These are phyloP conservation scores for Colletotrichum somersetense DNA, from an alignment of 2,329 filamentous ascomycete species.

Conservation along the genomic window DNA sequence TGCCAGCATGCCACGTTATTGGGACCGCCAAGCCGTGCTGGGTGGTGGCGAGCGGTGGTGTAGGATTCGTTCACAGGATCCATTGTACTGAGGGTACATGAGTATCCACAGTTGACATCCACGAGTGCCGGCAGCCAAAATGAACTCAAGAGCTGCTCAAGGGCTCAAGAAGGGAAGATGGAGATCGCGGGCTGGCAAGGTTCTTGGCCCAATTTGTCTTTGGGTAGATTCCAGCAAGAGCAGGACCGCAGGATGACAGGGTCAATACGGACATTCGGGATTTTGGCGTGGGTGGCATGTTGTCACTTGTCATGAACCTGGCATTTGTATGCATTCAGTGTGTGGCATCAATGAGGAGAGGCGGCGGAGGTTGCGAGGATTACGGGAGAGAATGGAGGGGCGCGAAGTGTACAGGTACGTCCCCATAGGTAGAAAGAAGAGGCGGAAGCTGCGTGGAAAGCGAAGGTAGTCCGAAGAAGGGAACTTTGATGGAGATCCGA, in stretches of 20 bases:
- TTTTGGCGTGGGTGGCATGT: conserved; percentile 22
- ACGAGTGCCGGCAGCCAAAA: conserved; percentile 8
- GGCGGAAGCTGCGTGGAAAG: conserved; percentile 29
- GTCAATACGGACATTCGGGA: not conserved
- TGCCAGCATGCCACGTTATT: conserved; percentile 30
- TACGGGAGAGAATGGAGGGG: not conserved
- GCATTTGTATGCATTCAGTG: conserved; percentile 18
- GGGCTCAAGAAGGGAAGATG: not conserved
- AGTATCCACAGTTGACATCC: not conserved
- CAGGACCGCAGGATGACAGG: conserved; percentile 3
- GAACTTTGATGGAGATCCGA: conserved; percentile 36
- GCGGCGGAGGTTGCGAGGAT: conserved; percentile 26
- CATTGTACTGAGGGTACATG: not conserved
- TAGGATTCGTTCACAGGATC: not conserved
- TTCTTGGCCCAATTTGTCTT: conserved; percentile 20
- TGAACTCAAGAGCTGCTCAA: not conserved
- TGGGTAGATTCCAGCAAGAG: conserved; percentile 8
- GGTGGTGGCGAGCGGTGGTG: not conserved
- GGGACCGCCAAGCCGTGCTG: conserved; percentile 11
- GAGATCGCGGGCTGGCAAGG: conserved; percentile 26
- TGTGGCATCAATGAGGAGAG: conserved; percentile 15
- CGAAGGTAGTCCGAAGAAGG: conserved; percentile 32
- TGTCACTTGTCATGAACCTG: conserved; percentile 41
- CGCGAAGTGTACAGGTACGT: too few relatives aligned
- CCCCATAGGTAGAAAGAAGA: not conserved